Conservation (phyloP, 2,329 filamentous ascomycete species). For the Penicillium freii region DNA sequence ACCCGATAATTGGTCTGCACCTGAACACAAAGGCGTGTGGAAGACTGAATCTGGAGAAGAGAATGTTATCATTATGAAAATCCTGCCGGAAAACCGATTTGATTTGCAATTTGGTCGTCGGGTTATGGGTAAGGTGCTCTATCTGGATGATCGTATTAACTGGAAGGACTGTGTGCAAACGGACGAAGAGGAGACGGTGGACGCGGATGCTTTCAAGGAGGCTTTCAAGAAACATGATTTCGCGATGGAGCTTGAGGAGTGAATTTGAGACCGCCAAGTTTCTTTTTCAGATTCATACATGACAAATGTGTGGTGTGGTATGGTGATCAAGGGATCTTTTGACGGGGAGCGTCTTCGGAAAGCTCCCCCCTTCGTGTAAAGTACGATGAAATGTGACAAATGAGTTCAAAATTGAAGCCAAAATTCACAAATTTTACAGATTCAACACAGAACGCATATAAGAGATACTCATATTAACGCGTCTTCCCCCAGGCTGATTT, state of each 20-base stretch:
- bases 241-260: slow-evolving; percentile 48
- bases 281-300: neutral
- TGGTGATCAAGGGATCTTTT: neutral
- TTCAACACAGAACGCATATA: neutral
- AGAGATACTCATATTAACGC: neutral
- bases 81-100: slow-evolving; percentile 72
- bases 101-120: slow-evolving; percentile 86
- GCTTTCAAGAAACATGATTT: slow-evolving; percentile 89
- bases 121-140: slow-evolving; percentile 83
- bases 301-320: neutral
- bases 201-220: slow-evolving; percentile 74
- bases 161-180: slow-evolving; percentile 85
- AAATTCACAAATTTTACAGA: neutral
- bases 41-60: slow-evolving; percentile 50
- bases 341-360: neutral
- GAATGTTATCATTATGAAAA: slow-evolving; percentile 69
- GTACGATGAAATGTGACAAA: slow-evolving; percentile 8
- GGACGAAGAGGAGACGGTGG: slow-evolving; percentile 71
- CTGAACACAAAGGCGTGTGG: slow-evolving; percentile 2
- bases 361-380: neutral
- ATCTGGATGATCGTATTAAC: slow-evolving; percentile 71
- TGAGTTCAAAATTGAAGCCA: neutral
- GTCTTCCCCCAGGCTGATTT: neutral
- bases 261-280: neutral
- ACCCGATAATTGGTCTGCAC: slow-evolving; percentile 9